Percentiles rank a stretch among this genome's conserved stretches.
phyloP scores from a whole-genome alignment of 2,329 filamentous ascomycete genomes.

The Fusarium metavorans region DNA sequence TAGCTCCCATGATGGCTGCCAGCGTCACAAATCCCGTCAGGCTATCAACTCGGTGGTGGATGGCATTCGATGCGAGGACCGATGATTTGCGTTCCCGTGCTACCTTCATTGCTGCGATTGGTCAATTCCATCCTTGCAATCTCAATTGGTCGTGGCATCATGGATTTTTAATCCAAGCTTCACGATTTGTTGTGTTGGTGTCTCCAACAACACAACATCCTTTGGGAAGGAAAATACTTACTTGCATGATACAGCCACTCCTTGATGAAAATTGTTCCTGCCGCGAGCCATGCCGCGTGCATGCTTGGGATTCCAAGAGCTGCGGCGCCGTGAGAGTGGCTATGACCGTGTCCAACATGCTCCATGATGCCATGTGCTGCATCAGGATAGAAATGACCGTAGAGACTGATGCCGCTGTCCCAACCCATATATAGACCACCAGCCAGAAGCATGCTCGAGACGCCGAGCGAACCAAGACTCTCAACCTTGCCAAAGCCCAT shows the following conservation, averaged over 20 bases:
- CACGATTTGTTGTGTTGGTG: background rate
- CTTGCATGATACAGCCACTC: constrained; percentile 98
- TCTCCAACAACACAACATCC: background rate
- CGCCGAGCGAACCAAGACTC: constrained; percentile 91
- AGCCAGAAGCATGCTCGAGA: constrained; percentile 89
- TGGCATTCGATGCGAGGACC: constrained; percentile 93
- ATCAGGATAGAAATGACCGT: constrained; percentile 79
- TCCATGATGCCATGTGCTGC: constrained; percentile 72
- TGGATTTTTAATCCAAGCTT: background rate
- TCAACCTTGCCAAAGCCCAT: constrained; percentile 98
- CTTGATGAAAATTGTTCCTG: constrained; percentile 89
- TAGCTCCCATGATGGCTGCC: constrained; percentile 88
- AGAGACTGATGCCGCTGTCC: constrained; percentile 75
- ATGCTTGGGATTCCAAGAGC: constrained; percentile 77
- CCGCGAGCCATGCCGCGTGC: constrained; percentile 94
- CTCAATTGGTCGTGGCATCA: background rate
- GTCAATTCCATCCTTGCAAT: constrained; percentile 32
- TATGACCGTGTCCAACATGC: constrained; percentile 73
- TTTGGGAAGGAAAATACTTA: constrained; percentile 63
- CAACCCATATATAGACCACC: constrained; percentile 94
- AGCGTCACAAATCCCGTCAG: constrained; percentile 95
- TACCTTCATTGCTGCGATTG: constrained; percentile 85
- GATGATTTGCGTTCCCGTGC: constrained; percentile 94
- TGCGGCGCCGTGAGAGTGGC: constrained; percentile 67
- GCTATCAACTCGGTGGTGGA: constrained; percentile 97